Evolutionary conservation across 495 filamentous ascomycete genomes (phyloP).

Genomic region (Pseudomonodictys pantanalensis): DNA sequence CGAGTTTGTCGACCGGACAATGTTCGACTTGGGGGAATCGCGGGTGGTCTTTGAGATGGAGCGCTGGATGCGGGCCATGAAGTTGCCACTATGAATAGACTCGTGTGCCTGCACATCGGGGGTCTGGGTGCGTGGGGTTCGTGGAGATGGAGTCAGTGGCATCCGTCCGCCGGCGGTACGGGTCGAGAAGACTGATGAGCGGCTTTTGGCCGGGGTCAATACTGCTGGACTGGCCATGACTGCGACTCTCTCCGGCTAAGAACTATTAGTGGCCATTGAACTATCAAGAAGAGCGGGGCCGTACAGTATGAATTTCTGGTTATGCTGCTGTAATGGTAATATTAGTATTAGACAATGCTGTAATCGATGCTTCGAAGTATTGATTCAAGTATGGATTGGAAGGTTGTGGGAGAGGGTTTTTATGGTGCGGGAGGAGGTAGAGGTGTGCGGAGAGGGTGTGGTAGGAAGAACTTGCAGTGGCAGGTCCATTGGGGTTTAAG

Average conservation of each 20-base stretch:
- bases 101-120: conserved; percentile 54
- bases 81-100: conserved; percentile 60
- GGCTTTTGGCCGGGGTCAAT: conserved; percentile 90
- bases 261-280: conserved; percentile 2
- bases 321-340: conserved; percentile 21
- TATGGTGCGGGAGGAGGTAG: conserved; percentile 22
- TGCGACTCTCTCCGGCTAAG: conserved; percentile 18
- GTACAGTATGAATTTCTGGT: conserved; percentile 30
- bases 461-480: conserved; percentile 22
- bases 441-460: conserved; percentile 29
- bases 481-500: conserved; percentile 16
- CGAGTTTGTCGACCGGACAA: conserved; percentile 67
- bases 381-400: conserved; percentile 43
- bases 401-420: conserved; percentile 30
- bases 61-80: conserved; percentile 71
- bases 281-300: neutral
- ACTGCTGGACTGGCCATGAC: conserved; percentile 84
- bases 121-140: conserved; percentile 61
- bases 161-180: conserved; percentile 92
- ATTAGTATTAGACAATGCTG: conserved; percentile 34
- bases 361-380: conserved; percentile 35
- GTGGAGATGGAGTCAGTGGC: conserved; percentile 76
- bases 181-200: conserved; percentile 85
- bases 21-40: conserved; percentile 91
- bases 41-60: conserved; percentile 57